Base-by-base conservation (phyloP, 140 eudicot species). In the Oenanthe javanica region DNA sequence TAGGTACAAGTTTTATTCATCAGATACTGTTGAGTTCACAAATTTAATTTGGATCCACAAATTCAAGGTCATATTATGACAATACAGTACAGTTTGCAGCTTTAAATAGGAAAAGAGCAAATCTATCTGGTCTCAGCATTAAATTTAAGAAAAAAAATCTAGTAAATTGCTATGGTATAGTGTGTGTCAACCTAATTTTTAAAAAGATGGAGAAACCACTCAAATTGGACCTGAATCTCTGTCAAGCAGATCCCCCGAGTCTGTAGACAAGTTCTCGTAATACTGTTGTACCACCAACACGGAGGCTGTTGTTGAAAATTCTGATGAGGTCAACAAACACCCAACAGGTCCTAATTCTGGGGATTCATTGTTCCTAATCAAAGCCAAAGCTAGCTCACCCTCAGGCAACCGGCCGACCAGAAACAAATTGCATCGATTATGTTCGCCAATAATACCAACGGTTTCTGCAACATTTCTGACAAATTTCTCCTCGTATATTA, bases 311-410 rank as follows among this genome's bases (percentile, higher is more conserved):
- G 88, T 75, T 57, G 74, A 49, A 36, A 87, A 51, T 50, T 89
- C 90, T 23, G 85, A 50, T 11, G 92, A 88, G 46, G 84, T 82
- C 89, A 90, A 80, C 55, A 88, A 64, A 74, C 82, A 78, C 18
- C 96, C 96, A 47, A 90, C 42, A 1, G 96, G 92, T 0, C 96
- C 96, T 82, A 90, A 81, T 76, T 89, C 96, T 50, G 93, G 96
- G 82, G 90, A 90, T 73, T 92, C 97, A 9, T 75, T 82, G 48
- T 38, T 81, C 74, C 74, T 40, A 21, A 82, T 83, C 83, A 87
- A 49, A 0, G 91, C 84, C 0, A 91, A 88, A 66, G 75, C 93
- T 21, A 90, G 43, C 69, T 86, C 87, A 0, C 93, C 92, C 81
- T 90, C 93, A 18, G 92, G 91, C 85, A 85, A 89, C 70, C 97